Evolutionary conservation across 1,284 basidiomycete genomes (phyloP).

Genomic region (Fistulinella cinereoalba): DNA sequence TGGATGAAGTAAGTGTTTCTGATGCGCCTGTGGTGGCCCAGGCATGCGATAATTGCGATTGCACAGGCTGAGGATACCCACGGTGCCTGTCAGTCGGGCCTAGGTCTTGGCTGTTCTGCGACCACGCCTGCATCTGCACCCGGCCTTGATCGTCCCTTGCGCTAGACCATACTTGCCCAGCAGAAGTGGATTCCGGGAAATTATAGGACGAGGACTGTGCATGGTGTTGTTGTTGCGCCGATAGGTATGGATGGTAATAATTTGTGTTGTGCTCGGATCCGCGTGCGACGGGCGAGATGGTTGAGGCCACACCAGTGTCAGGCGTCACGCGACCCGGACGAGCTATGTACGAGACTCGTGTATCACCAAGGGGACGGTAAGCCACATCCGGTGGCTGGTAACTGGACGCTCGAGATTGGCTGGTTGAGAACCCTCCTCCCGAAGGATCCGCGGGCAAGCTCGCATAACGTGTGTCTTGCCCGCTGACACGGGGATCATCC

Average conservation of each 20-base stretch:
- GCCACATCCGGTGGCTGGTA: constrained; percentile 28
- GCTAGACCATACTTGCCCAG: constrained; percentile 23
- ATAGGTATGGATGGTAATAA: constrained; percentile 29
- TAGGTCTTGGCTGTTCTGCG: constrained; percentile 26
- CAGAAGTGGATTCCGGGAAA: constrained; percentile 21
- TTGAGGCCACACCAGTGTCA: constrained; percentile 20
- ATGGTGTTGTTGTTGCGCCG: constrained; percentile 26
- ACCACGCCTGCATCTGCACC: constrained; percentile 23
- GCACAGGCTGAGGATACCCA: constrained; percentile 27
- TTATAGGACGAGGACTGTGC: constrained; percentile 18
- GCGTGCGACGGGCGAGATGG: constrained; percentile 24
- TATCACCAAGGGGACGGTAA: constrained; percentile 29
- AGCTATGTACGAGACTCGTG: constrained; percentile 27
- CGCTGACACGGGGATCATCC: constrained; percentile 19
- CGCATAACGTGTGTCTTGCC: constrained; percentile 24
- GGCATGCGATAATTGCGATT: constrained; percentile 29
- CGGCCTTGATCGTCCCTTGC: constrained; percentile 26
- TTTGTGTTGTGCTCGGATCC: constrained; percentile 25
- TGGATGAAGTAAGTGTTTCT: constrained; percentile 20
- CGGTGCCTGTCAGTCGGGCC: constrained; percentile 27
- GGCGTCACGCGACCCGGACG: constrained; percentile 30
- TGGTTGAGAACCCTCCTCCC: constrained; percentile 14
- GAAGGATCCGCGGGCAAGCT: constrained; percentile 25
- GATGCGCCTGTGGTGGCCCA: constrained; percentile 24
- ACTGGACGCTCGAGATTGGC: constrained; percentile 21